phyloP scores from a whole-genome alignment of 768 basidiomycete species.

The Sporobolomyces phaffii region DNA sequence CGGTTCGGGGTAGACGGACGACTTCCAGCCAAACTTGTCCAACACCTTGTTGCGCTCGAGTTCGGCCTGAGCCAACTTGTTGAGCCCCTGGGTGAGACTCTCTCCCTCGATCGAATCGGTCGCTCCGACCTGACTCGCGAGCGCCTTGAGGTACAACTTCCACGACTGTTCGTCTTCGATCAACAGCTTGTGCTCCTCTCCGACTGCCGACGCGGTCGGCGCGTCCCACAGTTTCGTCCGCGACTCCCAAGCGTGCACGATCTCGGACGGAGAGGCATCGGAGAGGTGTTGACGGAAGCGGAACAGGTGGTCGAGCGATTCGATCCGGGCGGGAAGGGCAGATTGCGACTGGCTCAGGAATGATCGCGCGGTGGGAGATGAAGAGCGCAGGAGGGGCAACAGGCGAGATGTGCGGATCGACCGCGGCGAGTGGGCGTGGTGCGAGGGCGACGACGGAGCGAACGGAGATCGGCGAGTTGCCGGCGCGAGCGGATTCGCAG shows the following conservation, averaged over 20 bases:
- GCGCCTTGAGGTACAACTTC: constrained; percentile 64
- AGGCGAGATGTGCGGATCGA: neutral
- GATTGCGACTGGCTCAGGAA: constrained; percentile 2
- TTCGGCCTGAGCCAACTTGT: constrained; percentile 40
- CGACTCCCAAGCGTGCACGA: constrained; percentile 25
- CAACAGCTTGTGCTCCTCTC: constrained; percentile 42
- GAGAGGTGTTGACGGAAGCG: neutral
- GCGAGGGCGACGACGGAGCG: neutral
- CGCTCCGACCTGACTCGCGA: constrained; percentile 48
- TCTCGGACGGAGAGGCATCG: constrained; percentile 2
- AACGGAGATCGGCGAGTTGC: constrained; percentile 1
- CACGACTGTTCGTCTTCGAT: constrained; percentile 67
- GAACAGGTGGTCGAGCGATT: neutral
- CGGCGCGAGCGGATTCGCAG: neutral
- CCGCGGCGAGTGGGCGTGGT: neutral
- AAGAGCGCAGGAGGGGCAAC: neutral
- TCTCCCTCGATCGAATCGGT: constrained; percentile 59
- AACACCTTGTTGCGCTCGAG: constrained; percentile 13
- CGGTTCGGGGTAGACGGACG: constrained; percentile 9
- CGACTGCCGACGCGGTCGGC: too few relatives aligned
- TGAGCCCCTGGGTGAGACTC: constrained; percentile 51
- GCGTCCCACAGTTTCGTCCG: constrained; percentile 12
- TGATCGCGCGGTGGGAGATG: neutral
- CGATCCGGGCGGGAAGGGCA: neutral
- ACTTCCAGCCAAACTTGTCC: neutral